A percentile compares a stretch with the other conserved stretches of the same genome.
These are phyloP conservation scores for Lasiodiplodia hormozganensis DNA, from an alignment of 2,329 filamentous ascomycete genomes.

Conservation along the genomic window DNA sequence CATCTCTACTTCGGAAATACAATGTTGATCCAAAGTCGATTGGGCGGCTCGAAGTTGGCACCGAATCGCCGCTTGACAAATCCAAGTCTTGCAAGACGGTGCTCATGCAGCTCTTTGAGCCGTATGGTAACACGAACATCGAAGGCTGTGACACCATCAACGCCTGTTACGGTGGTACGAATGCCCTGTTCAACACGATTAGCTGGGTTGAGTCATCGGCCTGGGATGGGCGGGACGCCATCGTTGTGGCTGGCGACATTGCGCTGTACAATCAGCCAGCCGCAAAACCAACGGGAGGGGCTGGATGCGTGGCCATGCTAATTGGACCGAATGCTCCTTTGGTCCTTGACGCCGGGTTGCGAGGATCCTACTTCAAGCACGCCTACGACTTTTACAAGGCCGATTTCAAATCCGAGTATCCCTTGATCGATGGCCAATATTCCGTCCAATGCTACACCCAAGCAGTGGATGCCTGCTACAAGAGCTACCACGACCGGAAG, in stretches of 20 bases:
- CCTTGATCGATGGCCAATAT: constrained; percentile 60
- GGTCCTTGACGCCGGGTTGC: constrained; percentile 57
- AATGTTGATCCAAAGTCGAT: constrained; percentile 58
- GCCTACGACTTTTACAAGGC: constrained; percentile 64
- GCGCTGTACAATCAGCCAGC: constrained; percentile 62
- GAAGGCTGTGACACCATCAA: constrained; percentile 62
- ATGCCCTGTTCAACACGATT: constrained; percentile 61
- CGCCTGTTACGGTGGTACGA: constrained; percentile 62
- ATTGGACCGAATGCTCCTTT: constrained; percentile 59
- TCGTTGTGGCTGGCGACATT: constrained; percentile 61
- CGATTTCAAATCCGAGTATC: constrained; percentile 61
- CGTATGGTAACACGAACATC: constrained; percentile 59
- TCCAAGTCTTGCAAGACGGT: constrained; percentile 63
- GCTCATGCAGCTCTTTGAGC: constrained; percentile 60
- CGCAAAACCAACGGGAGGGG: constrained; percentile 60
- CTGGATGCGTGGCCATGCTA: constrained; percentile 62
- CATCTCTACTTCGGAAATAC: constrained; percentile 61
- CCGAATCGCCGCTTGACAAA: constrained; percentile 62
- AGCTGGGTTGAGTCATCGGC: constrained; percentile 62
- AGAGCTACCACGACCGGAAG: constrained; percentile 60
- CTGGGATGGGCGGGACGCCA: constrained; percentile 61
- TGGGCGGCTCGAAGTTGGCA: constrained; percentile 61
- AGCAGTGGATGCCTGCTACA: constrained; percentile 61
- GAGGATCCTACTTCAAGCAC: constrained; percentile 59
- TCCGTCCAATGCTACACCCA: constrained; percentile 61